Evolutionary conservation across 1,139 yeast species (phyloP).

Genomic region (Entelexis paramagnoliae): DNA sequence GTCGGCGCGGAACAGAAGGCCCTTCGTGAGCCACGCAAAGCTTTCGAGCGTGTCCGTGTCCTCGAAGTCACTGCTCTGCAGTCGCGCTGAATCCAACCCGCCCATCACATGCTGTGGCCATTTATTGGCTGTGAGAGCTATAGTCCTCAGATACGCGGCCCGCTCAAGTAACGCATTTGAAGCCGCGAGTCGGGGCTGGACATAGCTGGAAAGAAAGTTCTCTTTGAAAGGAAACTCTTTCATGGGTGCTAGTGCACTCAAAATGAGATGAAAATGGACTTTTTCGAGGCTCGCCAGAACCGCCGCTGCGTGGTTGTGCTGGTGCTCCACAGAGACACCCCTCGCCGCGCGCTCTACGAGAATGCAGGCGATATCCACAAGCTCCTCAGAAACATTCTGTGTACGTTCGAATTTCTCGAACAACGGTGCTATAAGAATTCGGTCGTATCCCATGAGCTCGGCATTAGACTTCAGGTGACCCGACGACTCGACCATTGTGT

Average conservation of each 20-base stretch:
- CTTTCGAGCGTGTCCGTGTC: slow-evolving; percentile 39
- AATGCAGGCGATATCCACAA: slow-evolving; percentile 17
- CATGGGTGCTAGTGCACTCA: slow-evolving; percentile 15
- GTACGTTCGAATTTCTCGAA: slow-evolving; percentile 1
- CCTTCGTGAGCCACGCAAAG: slow-evolving; percentile 62
- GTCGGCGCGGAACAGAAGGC: slow-evolving; percentile 52
- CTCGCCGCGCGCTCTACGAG: slow-evolving; percentile 21
- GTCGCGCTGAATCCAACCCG: background rate
- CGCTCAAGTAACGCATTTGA: slow-evolving; percentile 15
- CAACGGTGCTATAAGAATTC: slow-evolving; percentile 3
- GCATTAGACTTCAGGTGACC: slow-evolving; percentile 11
- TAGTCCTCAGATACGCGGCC: slow-evolving; percentile 21
- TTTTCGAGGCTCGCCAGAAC: slow-evolving; percentile 2
- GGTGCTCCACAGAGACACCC: slow-evolving; percentile 12
- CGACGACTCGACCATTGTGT: slow-evolving; percentile 14
- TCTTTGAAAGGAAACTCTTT: slow-evolving; percentile 9
- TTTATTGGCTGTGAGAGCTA: slow-evolving; percentile 23
- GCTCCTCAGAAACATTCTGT: background rate
- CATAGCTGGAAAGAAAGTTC: background rate
- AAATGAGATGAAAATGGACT: slow-evolving; percentile 12
- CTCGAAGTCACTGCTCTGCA: background rate
- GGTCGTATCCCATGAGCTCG: slow-evolving; percentile 18
- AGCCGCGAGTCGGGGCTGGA: background rate
- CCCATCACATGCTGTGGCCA: slow-evolving; percentile 16
- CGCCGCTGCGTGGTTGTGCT: background rate